phyloP scores from a whole-genome alignment of 106 monocot genomes.

The Platanthera zijinensis region DNA sequence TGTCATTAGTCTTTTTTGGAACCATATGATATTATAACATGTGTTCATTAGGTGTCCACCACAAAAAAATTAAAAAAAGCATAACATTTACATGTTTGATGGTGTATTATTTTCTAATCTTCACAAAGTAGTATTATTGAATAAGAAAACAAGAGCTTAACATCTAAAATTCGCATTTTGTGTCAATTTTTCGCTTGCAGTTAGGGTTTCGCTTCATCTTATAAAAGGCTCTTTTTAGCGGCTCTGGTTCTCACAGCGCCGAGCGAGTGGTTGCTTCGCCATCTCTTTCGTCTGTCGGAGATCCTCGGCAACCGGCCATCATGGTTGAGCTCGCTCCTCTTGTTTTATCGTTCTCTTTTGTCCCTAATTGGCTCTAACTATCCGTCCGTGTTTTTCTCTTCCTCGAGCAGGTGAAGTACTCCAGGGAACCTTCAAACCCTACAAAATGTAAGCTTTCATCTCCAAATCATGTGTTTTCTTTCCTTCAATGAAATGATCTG shows the following conservation, averaged over 20 bases:
- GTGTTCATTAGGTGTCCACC: no score
- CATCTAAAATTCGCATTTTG: no score
- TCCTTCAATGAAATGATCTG: neutral
- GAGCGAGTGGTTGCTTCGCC: neutral
- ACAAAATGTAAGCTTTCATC: conserved; percentile 62
- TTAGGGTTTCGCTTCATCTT: neutral
- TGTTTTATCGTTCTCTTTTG: neutral
- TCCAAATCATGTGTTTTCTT: neutral
- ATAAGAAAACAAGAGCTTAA: no score
- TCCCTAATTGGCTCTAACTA: neutral
- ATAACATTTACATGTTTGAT: no score
- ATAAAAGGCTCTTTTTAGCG: neutral
- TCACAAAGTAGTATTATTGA: no score
- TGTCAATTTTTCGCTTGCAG: no score
- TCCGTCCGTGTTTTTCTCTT: neutral
- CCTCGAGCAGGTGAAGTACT: conserved; percentile 59
- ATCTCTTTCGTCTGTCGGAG: neutral
- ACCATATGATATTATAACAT: no score
- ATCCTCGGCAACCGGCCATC: neutral
- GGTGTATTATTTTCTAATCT: no score
- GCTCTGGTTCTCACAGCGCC: neutral
- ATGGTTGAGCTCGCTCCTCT: neutral
- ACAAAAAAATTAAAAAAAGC: no score
- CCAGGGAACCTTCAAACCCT: conserved; percentile 54
- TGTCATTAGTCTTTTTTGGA: no score